phyloP scores from a whole-genome alignment of 441 rosid species.

The Kokia cookei region DNA sequence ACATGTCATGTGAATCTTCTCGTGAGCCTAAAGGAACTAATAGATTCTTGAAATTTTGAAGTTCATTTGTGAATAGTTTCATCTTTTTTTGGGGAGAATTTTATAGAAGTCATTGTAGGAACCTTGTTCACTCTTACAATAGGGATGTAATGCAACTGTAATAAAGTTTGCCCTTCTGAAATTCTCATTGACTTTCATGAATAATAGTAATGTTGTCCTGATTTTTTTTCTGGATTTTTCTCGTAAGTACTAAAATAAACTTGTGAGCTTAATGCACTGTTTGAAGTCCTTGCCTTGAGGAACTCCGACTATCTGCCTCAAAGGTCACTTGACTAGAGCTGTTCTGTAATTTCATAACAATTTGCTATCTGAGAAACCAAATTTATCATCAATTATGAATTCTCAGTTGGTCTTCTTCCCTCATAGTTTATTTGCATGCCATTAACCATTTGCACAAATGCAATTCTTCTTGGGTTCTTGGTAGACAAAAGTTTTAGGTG shows the following conservation, averaged over 20 bases:
- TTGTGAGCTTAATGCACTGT: not conserved
- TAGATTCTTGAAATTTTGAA: not conserved
- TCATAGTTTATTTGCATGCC: not conserved
- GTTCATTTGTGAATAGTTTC: not conserved
- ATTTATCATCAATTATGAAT: not conserved
- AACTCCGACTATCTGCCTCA: not conserved
- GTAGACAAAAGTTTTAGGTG: not conserved
- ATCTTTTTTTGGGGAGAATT: too few species aligned
- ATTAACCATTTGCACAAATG: not conserved
- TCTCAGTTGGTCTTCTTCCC: not conserved
- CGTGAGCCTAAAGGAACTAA: not conserved
- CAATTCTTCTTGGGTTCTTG: not conserved
- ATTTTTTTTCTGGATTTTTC: not conserved
- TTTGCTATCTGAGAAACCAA: not conserved
- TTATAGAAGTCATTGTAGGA: not conserved
- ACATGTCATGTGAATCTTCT: not conserved
- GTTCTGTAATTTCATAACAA: not conserved
- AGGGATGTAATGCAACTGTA: not conserved
- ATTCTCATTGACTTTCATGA: not conserved
- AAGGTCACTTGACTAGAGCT: not conserved
- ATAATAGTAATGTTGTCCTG: not conserved
- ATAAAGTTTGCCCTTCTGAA: not conserved
- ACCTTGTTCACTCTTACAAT: not conserved
- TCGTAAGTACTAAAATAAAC: not conserved
- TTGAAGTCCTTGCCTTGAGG: not conserved